Base-by-base conservation (phyloP, 768 basidiomycete genomes). In the Pulveroboletus sp. region DNA sequence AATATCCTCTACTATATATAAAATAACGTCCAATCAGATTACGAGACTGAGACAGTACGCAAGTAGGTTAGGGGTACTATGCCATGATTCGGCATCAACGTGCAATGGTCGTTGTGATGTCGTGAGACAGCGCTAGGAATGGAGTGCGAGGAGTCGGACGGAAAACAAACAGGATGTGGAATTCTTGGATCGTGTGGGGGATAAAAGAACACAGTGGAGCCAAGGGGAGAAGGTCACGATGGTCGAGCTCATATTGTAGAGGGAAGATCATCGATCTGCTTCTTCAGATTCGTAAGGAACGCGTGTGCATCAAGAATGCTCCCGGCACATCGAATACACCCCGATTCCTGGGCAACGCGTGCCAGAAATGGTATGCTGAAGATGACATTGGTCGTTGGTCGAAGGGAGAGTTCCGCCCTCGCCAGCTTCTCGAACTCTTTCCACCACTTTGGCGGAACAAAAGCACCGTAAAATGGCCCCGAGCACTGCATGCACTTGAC, bases 401-500 rank as follows among this genome's bases (percentile, higher is more conserved):
- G 71, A 41, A 62, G 59, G 24, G 67, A 66, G 49, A 89, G 66
- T 60, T 88, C 86, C 60, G 76, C 75, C 58, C 60, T 76, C 33
- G 84, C 86, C 49, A 70, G 60, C 61, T 61, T 74, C 62, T 78
- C 75, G 57, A 79, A 89, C 52, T 79, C 78, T 18, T 62, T 61
- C 86, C 85, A 89, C 86, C 85, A 88, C 63, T 75, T 76, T 18
- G 87, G 86, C 6, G 74, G 72, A 6, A 71, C 69, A 50, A 78
- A 70, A 43, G 73, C 68, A 2, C 73, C 68, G 65, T 70, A 71
- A 49, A 62, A 65, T 12, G 68, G 60, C 63, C 80, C 79, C 36
- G 83, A 86, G 57, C 85, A 89, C 52, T 83, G 79, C 69, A 81
- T 76, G 66, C 87, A 88, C 64, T 80, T 80, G 55, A 84, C 59